Percentiles rank a stretch among this genome's conserved stretches.
Conservation (phyloP, 441 rosid genomes). For the Jatropha multifida region DNA sequence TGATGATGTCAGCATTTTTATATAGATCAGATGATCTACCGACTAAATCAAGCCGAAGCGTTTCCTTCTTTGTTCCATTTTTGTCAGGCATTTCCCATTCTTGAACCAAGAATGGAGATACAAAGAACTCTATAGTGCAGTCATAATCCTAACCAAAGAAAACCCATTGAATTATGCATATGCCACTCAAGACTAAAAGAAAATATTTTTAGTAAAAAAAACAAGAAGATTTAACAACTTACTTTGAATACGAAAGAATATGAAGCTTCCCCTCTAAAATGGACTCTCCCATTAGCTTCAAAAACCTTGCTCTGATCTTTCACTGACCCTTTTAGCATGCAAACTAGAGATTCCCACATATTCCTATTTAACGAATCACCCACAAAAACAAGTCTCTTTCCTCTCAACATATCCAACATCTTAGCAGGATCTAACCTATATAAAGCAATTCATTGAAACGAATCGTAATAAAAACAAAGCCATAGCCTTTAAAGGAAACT, state of each 20-base stretch:
- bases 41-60: conserved; percentile 78
- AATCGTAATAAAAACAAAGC: not conserved
- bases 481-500: not conserved
- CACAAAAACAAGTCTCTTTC: conserved; percentile 81
- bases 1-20: conserved; percentile 63
- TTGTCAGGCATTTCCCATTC: conserved; percentile 74
- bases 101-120: conserved; percentile 84
- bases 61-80: conserved; percentile 60
- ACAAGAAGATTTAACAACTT: conserved; percentile 9
- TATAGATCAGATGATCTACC: conserved; percentile 67
- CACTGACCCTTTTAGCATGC: conserved; percentile 63
- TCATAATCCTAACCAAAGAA: conserved; percentile 53
- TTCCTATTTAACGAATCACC: conserved; percentile 93
- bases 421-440: conserved; percentile 58
- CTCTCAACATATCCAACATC: conserved; percentile 70
- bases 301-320: conserved; percentile 61
- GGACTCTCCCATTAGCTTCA: conserved; percentile 69
- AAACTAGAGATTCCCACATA: conserved; percentile 97
- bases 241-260: conserved; percentile 84
- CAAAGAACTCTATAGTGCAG: conserved; percentile 76
- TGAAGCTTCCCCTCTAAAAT: conserved; percentile 72
- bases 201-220: not conserved
- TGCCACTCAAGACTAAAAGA: not conserved
- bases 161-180: not conserved
- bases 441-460: not conserved